Percentiles rank a stretch among this genome's conserved stretches.
These are phyloP conservation scores for Mallotus repandus DNA, from an alignment of 441 rosid genomes.

Conservation along the genomic window DNA sequence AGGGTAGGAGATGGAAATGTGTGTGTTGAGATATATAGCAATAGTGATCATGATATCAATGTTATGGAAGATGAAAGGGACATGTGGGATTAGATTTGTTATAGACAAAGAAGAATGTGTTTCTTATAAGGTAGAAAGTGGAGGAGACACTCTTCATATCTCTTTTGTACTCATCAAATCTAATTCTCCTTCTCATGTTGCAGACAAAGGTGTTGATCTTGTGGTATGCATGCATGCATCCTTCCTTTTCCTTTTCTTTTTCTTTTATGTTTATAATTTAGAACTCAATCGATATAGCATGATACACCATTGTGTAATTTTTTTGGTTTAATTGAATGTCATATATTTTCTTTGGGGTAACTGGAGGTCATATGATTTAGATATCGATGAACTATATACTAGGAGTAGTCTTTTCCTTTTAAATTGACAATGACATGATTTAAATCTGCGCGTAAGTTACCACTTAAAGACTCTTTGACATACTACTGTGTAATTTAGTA, in stretches of 20 bases:
- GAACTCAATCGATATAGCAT: no score
- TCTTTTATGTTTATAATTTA: no score
- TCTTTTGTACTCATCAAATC: constrained; percentile 72
- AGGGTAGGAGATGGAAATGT: constrained; percentile 8
- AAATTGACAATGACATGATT: no score
- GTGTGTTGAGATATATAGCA: constrained; percentile 15
- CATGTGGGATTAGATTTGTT: constrained; percentile 58
- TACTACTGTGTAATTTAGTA: no score
- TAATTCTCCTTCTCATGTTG: constrained; percentile 56
- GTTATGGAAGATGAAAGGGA: constrained; percentile 26
- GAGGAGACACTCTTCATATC: constrained; percentile 65
- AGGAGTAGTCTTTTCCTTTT: no score
- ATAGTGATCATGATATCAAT: constrained; percentile 31
- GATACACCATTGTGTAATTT: no score
- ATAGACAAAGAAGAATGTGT: constrained; percentile 76
- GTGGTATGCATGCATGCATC: constrained; percentile 34
- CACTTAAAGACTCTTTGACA: no score
- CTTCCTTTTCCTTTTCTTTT: neutral
- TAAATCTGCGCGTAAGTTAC: no score
- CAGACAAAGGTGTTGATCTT: constrained; percentile 65
- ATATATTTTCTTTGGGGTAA: no score
- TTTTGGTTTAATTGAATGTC: no score
- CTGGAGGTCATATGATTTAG: no score
- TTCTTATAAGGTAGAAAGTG: constrained; percentile 60
- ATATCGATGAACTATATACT: no score